Percentiles rank a stretch among this genome's conserved stretches.
Conservation (phyloP, 2,329 filamentous ascomycete species). For the Microdochium paspali region DNA sequence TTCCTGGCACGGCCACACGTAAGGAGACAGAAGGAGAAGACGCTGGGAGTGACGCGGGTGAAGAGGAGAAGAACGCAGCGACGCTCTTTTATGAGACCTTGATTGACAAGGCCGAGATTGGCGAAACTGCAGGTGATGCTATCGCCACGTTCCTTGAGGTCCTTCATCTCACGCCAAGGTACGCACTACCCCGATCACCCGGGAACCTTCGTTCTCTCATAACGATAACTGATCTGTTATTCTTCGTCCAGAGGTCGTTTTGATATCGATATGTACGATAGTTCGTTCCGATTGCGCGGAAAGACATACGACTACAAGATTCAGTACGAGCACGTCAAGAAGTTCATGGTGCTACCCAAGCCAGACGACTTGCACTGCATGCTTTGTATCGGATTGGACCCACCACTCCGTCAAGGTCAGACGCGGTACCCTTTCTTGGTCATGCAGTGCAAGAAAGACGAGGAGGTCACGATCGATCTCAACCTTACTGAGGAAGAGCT, state of each 20-base stretch:
- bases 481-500: constrained; percentile 91
- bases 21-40: constrained; percentile 67
- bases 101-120: constrained; percentile 98
- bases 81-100: constrained; percentile 97
- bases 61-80: constrained; percentile 89
- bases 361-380: constrained; percentile 96
- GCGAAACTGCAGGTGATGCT: constrained; percentile 96
- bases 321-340: constrained; percentile 94
- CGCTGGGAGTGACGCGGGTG: constrained; percentile 55
- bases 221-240: not conserved
- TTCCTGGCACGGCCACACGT: constrained; percentile 80
- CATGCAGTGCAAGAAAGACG: constrained; percentile 98
- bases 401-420: constrained; percentile 90
- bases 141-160: constrained; percentile 97
- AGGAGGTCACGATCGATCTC: constrained; percentile 91
- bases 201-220: not conserved
- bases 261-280: constrained; percentile 99
- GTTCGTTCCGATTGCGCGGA: constrained; percentile 89
- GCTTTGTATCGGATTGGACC: constrained; percentile 89
- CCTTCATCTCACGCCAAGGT: constrained; percentile 91
- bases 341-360: constrained; percentile 97
- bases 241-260: constrained; percentile 73
- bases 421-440: constrained; percentile 97
- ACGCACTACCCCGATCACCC: constrained; percentile 12
- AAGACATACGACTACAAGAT: constrained; percentile 99